Evolutionary conservation across 1,284 basidiomycete genomes (phyloP).

Genomic region (Ceratobasidium sp.): DNA sequence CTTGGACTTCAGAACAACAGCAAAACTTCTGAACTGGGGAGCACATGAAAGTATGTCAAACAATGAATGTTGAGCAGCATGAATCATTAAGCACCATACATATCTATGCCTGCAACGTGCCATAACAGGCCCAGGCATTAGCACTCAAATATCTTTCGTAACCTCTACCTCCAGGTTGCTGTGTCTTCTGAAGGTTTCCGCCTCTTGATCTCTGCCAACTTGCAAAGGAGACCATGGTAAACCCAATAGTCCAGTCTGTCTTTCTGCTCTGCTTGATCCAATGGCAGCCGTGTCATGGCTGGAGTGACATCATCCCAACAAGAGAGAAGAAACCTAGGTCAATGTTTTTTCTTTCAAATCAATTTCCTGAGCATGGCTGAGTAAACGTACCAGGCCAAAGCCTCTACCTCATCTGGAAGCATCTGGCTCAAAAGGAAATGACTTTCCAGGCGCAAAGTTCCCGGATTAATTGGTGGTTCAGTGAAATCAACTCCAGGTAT

Average conservation of each 20-base stretch:
- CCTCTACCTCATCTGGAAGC: not conserved
- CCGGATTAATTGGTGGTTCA: not conserved
- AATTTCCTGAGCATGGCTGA: no score
- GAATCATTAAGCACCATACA: no score
- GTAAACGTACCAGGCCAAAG: not conserved
- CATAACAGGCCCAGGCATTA: no score
- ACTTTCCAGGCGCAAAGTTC: not conserved
- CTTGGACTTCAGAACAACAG: no score
- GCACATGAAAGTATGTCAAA: no score
- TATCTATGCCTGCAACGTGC: no score
- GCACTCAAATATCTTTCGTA: no score
- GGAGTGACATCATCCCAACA: not conserved
- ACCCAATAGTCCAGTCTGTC: slow-evolving; percentile 8
- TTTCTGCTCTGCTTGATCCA: not conserved
- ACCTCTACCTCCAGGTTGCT: not conserved
- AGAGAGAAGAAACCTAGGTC: not conserved
- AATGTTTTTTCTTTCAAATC: no score
- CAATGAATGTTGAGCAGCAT: no score
- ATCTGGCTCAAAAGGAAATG: not conserved
- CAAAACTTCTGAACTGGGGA: no score
- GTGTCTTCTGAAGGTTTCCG: not conserved
- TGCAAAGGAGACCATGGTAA: not conserved
- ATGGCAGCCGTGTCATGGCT: not conserved
- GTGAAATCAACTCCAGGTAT: no score
- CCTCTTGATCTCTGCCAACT: not conserved